These are phyloP conservation scores for Colletotrichum siamense DNA, from an alignment of 2,329 filamentous ascomycete genomes.

Conservation along the genomic window DNA sequence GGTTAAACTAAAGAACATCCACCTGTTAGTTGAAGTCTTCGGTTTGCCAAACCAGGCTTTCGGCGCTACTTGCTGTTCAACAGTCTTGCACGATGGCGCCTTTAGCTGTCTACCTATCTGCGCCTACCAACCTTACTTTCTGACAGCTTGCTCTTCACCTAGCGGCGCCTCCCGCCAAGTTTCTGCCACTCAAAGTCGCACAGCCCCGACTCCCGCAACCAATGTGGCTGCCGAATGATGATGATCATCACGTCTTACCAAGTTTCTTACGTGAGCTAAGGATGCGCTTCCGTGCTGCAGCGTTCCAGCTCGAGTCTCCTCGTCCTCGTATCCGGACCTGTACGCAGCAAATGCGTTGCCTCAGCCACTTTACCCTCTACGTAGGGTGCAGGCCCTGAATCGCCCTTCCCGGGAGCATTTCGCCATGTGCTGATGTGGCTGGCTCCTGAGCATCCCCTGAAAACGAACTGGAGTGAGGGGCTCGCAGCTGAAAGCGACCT, in stretches of 20 bases:
- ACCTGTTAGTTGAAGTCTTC: not conserved
- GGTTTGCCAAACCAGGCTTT: not conserved
- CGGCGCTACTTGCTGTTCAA: not conserved
- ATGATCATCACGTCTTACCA: not conserved
- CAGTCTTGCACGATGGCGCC: not conserved
- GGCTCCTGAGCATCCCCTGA: conserved; percentile 3
- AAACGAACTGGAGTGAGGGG: conserved; percentile 16
- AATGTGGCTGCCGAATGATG: not conserved
- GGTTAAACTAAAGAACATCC: not conserved
- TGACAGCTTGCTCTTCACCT: not conserved
- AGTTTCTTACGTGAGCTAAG: conserved; percentile 16
- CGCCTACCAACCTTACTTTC: not conserved
- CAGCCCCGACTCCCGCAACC: not conserved
- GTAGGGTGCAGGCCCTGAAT: not conserved
- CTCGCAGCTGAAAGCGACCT: conserved; percentile 13
- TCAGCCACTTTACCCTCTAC: not conserved
- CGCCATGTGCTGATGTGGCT: conserved; percentile 12
- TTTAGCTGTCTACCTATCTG: not conserved
- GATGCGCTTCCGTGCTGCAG: not conserved
- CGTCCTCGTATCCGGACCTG: conserved; percentile 10
- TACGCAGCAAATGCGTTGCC: not conserved
- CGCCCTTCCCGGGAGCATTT: not conserved
- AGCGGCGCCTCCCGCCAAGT: not conserved
- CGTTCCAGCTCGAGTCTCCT: not conserved
- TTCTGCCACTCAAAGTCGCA: conserved; percentile 2